Conservation (phyloP, 768 basidiomycete species). For the Lactarius akahatsu region DNA sequence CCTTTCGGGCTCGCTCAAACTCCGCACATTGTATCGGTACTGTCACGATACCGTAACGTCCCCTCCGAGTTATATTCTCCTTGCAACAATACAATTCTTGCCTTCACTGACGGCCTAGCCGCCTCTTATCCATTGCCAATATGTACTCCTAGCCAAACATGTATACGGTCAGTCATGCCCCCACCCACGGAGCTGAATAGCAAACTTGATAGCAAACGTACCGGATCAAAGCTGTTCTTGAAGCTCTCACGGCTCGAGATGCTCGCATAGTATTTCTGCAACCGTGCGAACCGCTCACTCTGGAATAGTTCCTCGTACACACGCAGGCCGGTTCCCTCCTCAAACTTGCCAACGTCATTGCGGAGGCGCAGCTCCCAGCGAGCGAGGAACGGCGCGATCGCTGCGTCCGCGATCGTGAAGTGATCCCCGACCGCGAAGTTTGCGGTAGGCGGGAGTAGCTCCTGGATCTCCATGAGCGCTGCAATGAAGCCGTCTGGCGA, state of each 20-base stretch:
- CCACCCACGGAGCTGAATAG: not conserved
- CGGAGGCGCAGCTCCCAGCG: slow-evolving; percentile 44
- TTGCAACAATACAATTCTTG: slow-evolving; percentile 26
- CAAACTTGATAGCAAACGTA: slow-evolving; percentile 40
- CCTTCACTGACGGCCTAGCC: not conserved
- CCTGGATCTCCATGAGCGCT: slow-evolving; percentile 48
- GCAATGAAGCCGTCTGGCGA: slow-evolving; percentile 43
- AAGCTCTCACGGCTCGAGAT: slow-evolving; percentile 51
- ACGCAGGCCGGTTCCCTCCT: slow-evolving; percentile 41
- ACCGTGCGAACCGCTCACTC: slow-evolving; percentile 44
- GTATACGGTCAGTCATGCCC: not conserved
- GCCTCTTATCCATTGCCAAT: not conserved
- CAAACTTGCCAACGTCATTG: slow-evolving; percentile 52
- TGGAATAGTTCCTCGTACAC: slow-evolving; percentile 41
- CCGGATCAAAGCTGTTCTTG: slow-evolving; percentile 50
- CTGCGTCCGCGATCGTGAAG: slow-evolving; percentile 60
- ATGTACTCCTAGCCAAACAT: not conserved
- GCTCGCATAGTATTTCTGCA: slow-evolving; percentile 46
- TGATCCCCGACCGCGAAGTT: slow-evolving; percentile 42
- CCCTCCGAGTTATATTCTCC: not conserved
- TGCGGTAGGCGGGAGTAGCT: slow-evolving; percentile 43
- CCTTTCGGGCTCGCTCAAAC: no score
- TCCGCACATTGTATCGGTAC: no score
- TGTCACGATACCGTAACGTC: no score
- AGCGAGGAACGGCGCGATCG: slow-evolving; percentile 56